Base-by-base conservation (phyloP, 176 grass and related monocot species). In the Pharus latifolius region DNA sequence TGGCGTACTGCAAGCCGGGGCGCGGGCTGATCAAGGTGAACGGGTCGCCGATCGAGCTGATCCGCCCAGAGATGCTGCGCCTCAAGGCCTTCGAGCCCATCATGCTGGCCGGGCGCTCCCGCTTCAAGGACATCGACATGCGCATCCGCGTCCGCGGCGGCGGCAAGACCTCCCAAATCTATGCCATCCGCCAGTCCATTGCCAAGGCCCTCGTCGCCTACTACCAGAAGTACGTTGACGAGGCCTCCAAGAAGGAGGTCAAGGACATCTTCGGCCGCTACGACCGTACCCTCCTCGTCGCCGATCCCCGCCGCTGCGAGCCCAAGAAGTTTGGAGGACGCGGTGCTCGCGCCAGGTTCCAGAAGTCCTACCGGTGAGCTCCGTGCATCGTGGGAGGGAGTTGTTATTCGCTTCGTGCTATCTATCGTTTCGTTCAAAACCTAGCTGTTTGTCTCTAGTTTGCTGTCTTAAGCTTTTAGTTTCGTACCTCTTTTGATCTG, bases 141-240 rank as follows among this genome's bases (percentile, higher is more conserved):
- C n/a, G 90, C 12, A 93, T 93, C 60, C 90, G 90, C 35, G 90
- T 93, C 16, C 74, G 82, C 17, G 82, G 90, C 58, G 90, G 90
- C 0, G 90, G 90, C 9, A 89, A 89, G 69, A 93, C 90, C 1
- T 85, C 82, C 24, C 90, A 93, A 75, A 93, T 93, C 66, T 93
- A 93, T 78, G 76, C 90, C 20, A 93, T 93, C 60, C 79, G 90
- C 1, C 90, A 93, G 82, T 77, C 85, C 82, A 80, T 93, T 60
- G 86, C 90, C 44, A 93, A 93, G 82, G 86, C 79, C 0, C 90
- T 93, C 46, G 86, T 93, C 0, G 47, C 90, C 1, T 89, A 93
- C 79, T 89, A 29, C 82, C 90, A 93, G 90, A 93, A 93, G 90
- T 93, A 80, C 60, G 90, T 93, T 4, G 90, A 93, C 40, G 90